A percentile compares a stretch with the other conserved stretches of the same genome.
These are phyloP conservation scores for Boletus reticuloceps DNA, from an alignment of 768 basidiomycete genomes.

Conservation along the genomic window DNA sequence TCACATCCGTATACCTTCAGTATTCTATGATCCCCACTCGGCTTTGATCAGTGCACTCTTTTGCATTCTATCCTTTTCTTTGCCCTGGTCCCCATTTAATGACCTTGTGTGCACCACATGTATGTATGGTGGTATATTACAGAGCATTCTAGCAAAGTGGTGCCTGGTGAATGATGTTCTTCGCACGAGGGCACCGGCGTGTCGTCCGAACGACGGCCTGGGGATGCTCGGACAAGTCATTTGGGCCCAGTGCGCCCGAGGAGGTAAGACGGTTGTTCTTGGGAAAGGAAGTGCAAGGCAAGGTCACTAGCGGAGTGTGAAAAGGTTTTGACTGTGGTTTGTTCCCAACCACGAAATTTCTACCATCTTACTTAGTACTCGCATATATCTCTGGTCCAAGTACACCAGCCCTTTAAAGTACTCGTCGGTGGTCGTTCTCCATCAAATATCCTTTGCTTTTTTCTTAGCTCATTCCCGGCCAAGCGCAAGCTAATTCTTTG, in stretches of 20 bases:
- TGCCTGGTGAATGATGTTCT: no score
- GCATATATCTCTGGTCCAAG: conserved; percentile 35
- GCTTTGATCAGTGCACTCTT: conserved; percentile 11
- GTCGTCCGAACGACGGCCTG: not conserved
- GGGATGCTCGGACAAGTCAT: not conserved
- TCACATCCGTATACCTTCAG: conserved; percentile 22
- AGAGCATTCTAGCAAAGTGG: not conserved
- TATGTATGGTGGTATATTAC: conserved; percentile 16
- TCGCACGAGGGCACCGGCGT: no score
- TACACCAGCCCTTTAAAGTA: conserved; percentile 35
- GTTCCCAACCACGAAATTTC: conserved; percentile 32
- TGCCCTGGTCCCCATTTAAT: conserved; percentile 17
- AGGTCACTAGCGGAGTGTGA: conserved; percentile 32
- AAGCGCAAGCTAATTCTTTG: conserved; percentile 32
- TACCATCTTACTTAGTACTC: conserved; percentile 39
- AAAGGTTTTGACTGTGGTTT: conserved; percentile 26
- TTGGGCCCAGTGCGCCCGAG: not conserved
- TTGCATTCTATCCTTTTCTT: conserved; percentile 12
- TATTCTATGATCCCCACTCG: conserved; percentile 28
- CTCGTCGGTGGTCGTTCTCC: conserved; percentile 30
- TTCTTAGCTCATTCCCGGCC: conserved; percentile 25
- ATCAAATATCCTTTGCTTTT: conserved; percentile 26
- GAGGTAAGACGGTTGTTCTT: conserved; percentile 16
- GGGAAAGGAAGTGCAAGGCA: conserved; percentile 18
- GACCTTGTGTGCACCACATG: conserved; percentile 3